Percentiles rank a stretch among this genome's conserved stretches.
Conservation (phyloP, 176 grass and related monocot genomes). For the Ensete glaucum region DNA sequence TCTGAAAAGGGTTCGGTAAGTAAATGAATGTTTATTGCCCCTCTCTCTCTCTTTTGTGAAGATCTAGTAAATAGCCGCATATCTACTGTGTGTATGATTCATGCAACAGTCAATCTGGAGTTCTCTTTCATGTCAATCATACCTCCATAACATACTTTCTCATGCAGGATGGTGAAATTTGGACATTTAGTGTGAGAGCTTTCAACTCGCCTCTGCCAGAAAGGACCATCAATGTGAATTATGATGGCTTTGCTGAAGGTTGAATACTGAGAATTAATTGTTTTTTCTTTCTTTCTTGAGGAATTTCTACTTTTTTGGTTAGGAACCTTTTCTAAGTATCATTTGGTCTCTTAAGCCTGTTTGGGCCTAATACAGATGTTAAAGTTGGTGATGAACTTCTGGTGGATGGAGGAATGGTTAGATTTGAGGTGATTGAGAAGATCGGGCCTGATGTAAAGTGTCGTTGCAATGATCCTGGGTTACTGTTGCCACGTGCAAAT, state of each 20-base stretch:
- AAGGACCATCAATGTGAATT: conserved; percentile 79
- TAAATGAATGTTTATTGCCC: too few species aligned
- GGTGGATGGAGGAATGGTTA: conserved; percentile 94
- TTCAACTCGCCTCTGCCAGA: conserved; percentile 77
- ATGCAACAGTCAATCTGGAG: not conserved
- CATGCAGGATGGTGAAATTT: conserved; percentile 95
- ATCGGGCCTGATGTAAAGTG: conserved; percentile 93
- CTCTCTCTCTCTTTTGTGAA: not conserved
- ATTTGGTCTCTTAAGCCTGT: not conserved
- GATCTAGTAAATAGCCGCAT: not conserved
- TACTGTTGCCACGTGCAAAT: conserved; percentile 85
- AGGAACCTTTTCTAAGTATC: not conserved
- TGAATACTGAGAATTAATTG: conserved; percentile 9
- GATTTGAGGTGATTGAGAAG: conserved; percentile 93
- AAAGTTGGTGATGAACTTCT: conserved; percentile 90
- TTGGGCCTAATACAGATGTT: conserved; percentile 54
- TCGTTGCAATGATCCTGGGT: conserved; percentile 79
- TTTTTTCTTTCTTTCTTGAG: conserved; percentile 8
- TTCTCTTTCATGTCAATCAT: not conserved
- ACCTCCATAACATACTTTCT: conserved; percentile 12
- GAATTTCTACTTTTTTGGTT: conserved; percentile 17
- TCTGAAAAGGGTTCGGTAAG: too few species aligned
- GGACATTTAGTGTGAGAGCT: conserved; percentile 95
- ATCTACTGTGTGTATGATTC: not conserved
- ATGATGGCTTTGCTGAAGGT: conserved; percentile 98